Percentiles rank a stretch among this genome's conserved stretches.
These are phyloP conservation scores for Lodderomyces margitis DNA, from an alignment of 1,139 yeast genomes.

Conservation along the genomic window DNA sequence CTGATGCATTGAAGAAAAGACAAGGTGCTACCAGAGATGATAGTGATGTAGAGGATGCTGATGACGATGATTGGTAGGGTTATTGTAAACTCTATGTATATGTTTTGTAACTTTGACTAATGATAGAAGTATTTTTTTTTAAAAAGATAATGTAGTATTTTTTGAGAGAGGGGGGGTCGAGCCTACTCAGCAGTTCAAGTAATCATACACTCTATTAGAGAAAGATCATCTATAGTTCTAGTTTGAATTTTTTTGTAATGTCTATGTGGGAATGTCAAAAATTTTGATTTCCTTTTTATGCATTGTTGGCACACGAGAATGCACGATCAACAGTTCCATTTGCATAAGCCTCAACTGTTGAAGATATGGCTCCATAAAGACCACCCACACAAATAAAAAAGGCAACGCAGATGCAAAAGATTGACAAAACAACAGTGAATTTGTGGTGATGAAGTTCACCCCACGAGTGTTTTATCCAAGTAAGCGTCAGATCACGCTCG, in stretches of 20 bases:
- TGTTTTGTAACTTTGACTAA: not conserved
- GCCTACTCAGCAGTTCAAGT: too few species aligned
- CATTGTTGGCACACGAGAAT: slow-evolving; percentile 1
- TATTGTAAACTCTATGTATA: not conserved
- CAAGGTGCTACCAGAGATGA: slow-evolving; percentile 74
- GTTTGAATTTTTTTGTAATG: too few species aligned
- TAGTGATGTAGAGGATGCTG: slow-evolving; percentile 76
- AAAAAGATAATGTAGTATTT: too few species aligned
- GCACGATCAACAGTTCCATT: not conserved
- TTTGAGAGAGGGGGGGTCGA: too few species aligned
- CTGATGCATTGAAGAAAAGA: slow-evolving; percentile 83
- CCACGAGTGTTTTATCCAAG: not conserved
- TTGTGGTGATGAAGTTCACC: not conserved
- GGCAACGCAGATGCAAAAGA: not conserved
- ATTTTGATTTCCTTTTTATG: not conserved
- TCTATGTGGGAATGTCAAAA: not conserved
- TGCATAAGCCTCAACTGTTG: not conserved
- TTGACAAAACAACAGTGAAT: not conserved
- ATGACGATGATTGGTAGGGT: slow-evolving; percentile 47
- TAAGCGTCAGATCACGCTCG: not conserved
- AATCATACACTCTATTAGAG: too few species aligned
- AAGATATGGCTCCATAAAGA: slow-evolving; percentile 1
- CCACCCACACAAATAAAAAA: not conserved
- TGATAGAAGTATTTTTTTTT: too few species aligned
- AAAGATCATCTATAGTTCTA: too few species aligned